Evolutionary conservation across 2,329 filamentous ascomycete species (phyloP).

Genomic region (Penicillium sp.): DNA sequence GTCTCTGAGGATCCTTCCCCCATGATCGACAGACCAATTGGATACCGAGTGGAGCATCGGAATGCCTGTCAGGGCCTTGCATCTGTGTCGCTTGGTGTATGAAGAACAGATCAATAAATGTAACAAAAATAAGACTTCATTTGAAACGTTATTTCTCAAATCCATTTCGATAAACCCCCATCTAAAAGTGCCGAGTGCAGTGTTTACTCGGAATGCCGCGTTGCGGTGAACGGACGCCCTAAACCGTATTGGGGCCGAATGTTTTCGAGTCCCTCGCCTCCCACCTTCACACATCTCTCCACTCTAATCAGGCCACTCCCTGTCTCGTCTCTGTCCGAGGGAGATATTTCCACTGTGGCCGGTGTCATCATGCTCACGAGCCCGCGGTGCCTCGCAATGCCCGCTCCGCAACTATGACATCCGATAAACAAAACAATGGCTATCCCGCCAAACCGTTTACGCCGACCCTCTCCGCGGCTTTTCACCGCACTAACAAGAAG

Average conservation of each 20-base stretch:
- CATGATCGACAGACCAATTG: conserved; percentile 16
- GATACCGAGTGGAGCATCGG: conserved; percentile 23
- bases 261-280: conserved; percentile 22
- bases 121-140: background rate
- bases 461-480: conserved; percentile 65
- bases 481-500: conserved; percentile 52
- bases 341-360: conserved; percentile 1
- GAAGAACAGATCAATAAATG: background rate
- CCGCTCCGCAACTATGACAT: conserved; percentile 46
- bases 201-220: conserved; percentile 9
- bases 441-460: conserved; percentile 59
- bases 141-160: background rate
- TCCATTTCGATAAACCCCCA: background rate
- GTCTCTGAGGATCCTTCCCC: background rate
- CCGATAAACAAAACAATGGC: conserved; percentile 53
- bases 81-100: background rate
- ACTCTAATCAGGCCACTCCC: conserved; percentile 11
- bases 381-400: conserved; percentile 40
- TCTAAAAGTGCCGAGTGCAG: background rate
- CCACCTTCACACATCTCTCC: conserved; percentile 9
- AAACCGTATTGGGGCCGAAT: conserved; percentile 28
- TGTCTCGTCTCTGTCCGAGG: conserved; percentile 5
- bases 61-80: conserved; percentile 7
- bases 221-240: conserved; percentile 27
- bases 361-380: conserved; percentile 38